These are phyloP conservation scores for Amphirosellinia nigrospora DNA, from an alignment of 495 filamentous ascomycete genomes.

Conservation along the genomic window DNA sequence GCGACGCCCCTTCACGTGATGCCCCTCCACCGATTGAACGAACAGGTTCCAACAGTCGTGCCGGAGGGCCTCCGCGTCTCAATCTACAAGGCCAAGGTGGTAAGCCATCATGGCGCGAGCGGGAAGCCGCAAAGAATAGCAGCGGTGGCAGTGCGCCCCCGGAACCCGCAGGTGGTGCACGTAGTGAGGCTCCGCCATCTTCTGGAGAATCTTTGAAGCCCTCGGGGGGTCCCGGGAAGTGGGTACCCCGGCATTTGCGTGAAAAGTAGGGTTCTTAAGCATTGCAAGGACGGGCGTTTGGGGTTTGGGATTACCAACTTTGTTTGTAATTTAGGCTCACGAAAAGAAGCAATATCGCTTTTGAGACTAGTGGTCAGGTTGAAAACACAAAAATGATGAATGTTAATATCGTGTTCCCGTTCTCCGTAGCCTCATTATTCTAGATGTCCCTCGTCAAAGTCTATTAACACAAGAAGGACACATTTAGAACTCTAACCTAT, in stretches of 20 bases:
- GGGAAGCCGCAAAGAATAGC: constrained; percentile 69
- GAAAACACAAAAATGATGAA: constrained; percentile 22
- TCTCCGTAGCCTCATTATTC: neutral
- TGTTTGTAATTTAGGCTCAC: constrained; percentile 37
- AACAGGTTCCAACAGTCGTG: constrained; percentile 61
- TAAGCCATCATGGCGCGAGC: constrained; percentile 83
- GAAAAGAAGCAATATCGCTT: constrained; percentile 37
- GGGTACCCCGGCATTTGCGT: constrained; percentile 44
- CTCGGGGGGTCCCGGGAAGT: constrained; percentile 53
- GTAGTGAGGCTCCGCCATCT: constrained; percentile 37
- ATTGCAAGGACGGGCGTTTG: constrained; percentile 41
- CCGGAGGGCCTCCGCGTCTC: constrained; percentile 68
- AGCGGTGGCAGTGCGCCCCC: constrained; percentile 20
- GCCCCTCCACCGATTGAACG: constrained; percentile 45
- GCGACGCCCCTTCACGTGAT: constrained; percentile 18
- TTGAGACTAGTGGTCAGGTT: constrained; percentile 17
- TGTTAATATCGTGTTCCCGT: constrained; percentile 8
- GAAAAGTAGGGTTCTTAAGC: constrained; percentile 38
- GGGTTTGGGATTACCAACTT: constrained; percentile 39
- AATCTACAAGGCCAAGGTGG: constrained; percentile 59
- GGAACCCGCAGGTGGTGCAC: constrained; percentile 25
- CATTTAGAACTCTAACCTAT: neutral
- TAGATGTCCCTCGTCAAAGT: neutral
- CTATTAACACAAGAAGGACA: neutral
- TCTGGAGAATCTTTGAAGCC: constrained; percentile 47